Percentiles rank a stretch among this genome's conserved stretches.
These are phyloP conservation scores for Sugiyamaella marilandica DNA, from an alignment of 805 yeast species.

Conservation along the genomic window DNA sequence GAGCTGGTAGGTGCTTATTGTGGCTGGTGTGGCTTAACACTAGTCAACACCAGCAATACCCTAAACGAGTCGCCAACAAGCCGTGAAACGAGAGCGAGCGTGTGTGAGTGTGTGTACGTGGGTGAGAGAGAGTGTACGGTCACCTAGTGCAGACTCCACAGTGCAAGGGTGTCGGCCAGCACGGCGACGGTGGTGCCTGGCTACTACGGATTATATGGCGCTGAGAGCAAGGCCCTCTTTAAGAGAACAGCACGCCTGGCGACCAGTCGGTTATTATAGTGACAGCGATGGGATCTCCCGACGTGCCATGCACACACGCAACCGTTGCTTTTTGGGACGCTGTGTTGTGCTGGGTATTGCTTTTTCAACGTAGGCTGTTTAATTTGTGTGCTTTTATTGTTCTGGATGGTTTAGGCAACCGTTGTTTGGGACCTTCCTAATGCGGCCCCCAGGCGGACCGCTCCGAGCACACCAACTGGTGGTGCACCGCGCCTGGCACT, in stretches of 20 bases:
- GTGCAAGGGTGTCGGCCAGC: too few relatives aligned
- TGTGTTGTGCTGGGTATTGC: background rate
- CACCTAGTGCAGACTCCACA: too few relatives aligned
- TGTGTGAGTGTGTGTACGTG: too few relatives aligned
- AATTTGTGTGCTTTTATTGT: background rate
- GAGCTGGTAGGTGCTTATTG: too few relatives aligned
- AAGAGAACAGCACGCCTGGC: background rate
- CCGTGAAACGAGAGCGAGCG: too few relatives aligned
- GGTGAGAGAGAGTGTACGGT: too few relatives aligned
- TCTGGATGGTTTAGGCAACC: slow-evolving; percentile 2
- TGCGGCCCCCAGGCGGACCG: background rate
- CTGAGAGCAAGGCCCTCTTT: slow-evolving; percentile 2
- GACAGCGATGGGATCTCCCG: background rate
- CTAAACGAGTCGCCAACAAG: too few relatives aligned
- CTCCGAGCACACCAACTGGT: background rate
- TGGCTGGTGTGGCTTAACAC: too few relatives aligned
- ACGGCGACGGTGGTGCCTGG: too few relatives aligned
- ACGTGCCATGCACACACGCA: background rate
- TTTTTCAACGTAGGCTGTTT: background rate
- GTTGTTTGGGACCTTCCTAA: background rate
- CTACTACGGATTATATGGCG: background rate
- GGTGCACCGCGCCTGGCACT: too few relatives aligned
- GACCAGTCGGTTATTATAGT: background rate
- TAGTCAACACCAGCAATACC: too few relatives aligned
- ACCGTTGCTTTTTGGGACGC: background rate